Evolutionary conservation across 352 stramenopile species (phyloP), one percentile per base, ranked within the genome.

Genomic region (Pythium oligandrum): DNA sequence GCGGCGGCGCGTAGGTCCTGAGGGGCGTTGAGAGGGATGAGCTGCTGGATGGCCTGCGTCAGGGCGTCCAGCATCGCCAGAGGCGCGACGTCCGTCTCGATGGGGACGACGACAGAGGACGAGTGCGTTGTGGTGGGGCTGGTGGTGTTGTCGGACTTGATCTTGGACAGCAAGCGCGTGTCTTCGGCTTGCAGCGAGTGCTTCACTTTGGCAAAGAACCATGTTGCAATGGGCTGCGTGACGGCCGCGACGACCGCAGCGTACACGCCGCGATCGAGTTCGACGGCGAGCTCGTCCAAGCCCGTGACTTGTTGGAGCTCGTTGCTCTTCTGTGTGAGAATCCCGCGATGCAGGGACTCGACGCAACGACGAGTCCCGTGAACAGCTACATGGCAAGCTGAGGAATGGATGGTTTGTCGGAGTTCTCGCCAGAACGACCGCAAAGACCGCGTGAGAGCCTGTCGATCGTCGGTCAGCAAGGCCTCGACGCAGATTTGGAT

Each of bases 271-370:
- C 59, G 59, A 31, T 62, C 48, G 31, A 67, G 50, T 38, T 58
- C n/a, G 35, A 62, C 57, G 8, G 59, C 48, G 35, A 5, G 45
- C 10, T 67, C 53, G 7, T 67, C 59, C 0, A 62, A n/a, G 3
- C 53, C 59, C 26, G 59, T 59, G 59, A 67, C 50, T 47, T 67
- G 59, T 52, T 60, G 55, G 43, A 67, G 35, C 49, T 67, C 59
- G 31, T 50, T 52, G 33, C 42, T 57, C 44, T 66, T 66, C 10
- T 58, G 44, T 10, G 12, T 36, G 12, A 66, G 17, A 8, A 61
- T n/a, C 6, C 59, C 54, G 9, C 49, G 49, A 11, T 59, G 52
- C 32, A 67, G 35, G 2, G 44, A 12, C 26, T 59, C 59, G 10
- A 61, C 46, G 12, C 49, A 62, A 12, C 46, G 51, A n/a, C 59